phyloP scores from a whole-genome alignment of 192 early-diverging fungal genomes.

The Entomortierella chlamydospora region DNA sequence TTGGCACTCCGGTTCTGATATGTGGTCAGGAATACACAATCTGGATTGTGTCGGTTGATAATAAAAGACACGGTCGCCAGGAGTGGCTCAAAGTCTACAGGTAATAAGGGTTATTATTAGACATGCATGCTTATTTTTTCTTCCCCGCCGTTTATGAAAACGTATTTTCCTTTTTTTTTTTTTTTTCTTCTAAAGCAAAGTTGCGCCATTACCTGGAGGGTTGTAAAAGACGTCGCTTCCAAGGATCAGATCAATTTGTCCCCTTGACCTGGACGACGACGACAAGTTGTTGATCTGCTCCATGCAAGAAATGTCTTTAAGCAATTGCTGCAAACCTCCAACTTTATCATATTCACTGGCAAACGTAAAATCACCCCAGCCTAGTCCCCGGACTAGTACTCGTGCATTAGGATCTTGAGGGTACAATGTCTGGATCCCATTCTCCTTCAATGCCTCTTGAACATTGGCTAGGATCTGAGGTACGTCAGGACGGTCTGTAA shows the following conservation, averaged over 20 bases:
- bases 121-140: too few relatives aligned
- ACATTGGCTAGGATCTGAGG: conserved; percentile 56
- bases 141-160: too few relatives aligned
- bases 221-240: conserved; percentile 72
- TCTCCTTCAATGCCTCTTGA: conserved; percentile 34
- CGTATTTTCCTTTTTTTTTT: too few relatives aligned
- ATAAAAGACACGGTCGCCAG: conserved; percentile 70
- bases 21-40: conserved; percentile 71
- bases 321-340: conserved; percentile 54
- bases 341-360: not conserved
- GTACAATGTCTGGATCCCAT: conserved; percentile 38
- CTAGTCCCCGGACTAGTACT: conserved; percentile 57
- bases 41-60: conserved; percentile 62
- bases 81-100: conserved; percentile 74
- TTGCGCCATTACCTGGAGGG: conserved; percentile 54
- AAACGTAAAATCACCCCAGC: conserved; percentile 60
- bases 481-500: conserved; percentile 57
- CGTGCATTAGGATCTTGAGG: conserved; percentile 2
- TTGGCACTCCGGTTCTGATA: conserved; percentile 81
- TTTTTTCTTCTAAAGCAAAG: too few relatives aligned
- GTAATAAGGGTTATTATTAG: too few relatives aligned
- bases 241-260: conserved; percentile 59
- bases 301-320: conserved; percentile 26
- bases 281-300: not conserved
- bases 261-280: not conserved